Evolutionary conservation across 2,329 filamentous ascomycete species (phyloP).

Genomic region (Lasiodiplodia hormozganensis): DNA sequence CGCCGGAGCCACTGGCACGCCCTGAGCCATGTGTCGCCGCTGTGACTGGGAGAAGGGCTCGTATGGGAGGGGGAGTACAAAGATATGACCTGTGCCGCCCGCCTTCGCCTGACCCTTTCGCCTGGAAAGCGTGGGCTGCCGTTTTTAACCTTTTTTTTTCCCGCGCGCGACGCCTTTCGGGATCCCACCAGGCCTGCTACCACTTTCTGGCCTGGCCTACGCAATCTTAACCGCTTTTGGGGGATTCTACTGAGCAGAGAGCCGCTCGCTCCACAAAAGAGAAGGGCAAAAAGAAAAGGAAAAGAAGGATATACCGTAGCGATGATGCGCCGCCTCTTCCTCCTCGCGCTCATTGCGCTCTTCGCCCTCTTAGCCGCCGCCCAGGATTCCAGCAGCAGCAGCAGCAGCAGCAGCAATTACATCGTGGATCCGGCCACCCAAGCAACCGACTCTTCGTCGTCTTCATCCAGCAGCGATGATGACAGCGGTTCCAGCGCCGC

Average conservation of each 20-base stretch:
- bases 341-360: constrained; percentile 15
- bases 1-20: constrained; percentile 4
- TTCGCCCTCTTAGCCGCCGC: not conserved
- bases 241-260: constrained; percentile 2
- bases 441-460: not conserved
- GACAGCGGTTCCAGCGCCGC: not conserved
- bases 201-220: not conserved
- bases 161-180: not conserved
- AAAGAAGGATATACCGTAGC: not conserved
- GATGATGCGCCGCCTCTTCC: constrained; percentile 1
- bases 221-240: not conserved
- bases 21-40: constrained; percentile 12
- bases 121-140: not conserved
- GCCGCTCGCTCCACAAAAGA: not conserved
- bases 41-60: not conserved
- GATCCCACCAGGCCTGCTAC: not conserved
- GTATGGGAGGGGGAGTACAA: not conserved
- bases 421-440: constrained; percentile 7
- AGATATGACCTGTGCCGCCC: constrained; percentile 16
- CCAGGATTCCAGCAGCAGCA: not conserved
- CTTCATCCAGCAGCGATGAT: not conserved
- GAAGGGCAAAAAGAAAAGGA: not conserved
- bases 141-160: not conserved
- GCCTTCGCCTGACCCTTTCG: too few relatives aligned
- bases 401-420: not conserved